These are phyloP conservation scores for Citrullus mucosospermus DNA, from an alignment of 306 rosid species.

Conservation along the genomic window DNA sequence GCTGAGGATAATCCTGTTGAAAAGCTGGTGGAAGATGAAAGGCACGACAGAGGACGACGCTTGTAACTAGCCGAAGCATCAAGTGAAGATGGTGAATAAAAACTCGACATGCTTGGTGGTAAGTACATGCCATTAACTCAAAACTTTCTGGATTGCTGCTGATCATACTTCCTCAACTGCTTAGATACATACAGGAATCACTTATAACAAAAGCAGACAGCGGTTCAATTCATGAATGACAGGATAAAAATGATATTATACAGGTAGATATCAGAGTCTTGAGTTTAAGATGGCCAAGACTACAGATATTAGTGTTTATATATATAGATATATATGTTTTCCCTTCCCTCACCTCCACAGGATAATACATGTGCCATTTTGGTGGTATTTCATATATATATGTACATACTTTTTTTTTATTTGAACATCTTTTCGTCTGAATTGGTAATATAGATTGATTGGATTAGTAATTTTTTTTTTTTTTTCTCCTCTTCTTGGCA, in stretches of 20 bases:
- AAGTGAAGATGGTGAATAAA: not conserved
- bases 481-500: not conserved
- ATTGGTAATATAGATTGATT: not conserved
- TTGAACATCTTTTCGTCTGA: not conserved
- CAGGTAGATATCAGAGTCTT: not conserved
- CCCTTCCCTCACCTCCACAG: not conserved
- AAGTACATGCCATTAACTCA: not conserved
- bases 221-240: not conserved
- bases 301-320: not conserved
- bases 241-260: not conserved
- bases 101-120: not conserved
- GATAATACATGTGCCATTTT: not conserved
- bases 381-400: not conserved
- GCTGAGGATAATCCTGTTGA: constrained; percentile 63
- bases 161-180: not conserved
- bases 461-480: not conserved
- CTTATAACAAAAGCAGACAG: not conserved
- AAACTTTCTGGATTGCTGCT: not conserved
- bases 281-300: not conserved
- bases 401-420: not conserved
- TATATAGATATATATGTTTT: not conserved
- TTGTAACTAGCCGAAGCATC: not conserved
- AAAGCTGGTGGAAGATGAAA: constrained; percentile 38
- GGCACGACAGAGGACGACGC: not conserved
- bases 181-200: not conserved